A percentile compares a stretch with the other conserved stretches of the same genome.
Conservation (phyloP, 257 asterid species). For the Datura wrightii region DNA sequence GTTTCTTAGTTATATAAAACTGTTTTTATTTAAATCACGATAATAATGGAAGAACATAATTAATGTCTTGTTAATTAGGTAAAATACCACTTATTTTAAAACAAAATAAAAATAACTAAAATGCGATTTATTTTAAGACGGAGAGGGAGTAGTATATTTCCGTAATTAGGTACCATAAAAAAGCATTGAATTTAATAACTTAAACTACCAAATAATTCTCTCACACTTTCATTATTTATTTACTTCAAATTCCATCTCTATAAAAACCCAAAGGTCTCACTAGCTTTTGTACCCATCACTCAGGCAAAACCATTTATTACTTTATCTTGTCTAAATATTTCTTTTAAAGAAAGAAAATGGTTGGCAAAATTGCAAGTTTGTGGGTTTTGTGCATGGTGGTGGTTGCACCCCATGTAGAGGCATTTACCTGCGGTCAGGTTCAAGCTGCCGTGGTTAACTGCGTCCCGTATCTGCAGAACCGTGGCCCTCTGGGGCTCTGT, state of each 20-base stretch:
- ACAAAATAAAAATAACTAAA: too few relatives aligned
- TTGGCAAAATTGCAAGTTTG: not conserved
- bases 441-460: not conserved
- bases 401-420: conserved; percentile 35
- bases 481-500: conserved; percentile 13
- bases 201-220: not conserved
- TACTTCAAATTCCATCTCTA: not conserved
- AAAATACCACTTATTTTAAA: too few relatives aligned
- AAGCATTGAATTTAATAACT: not conserved
- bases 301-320: not conserved
- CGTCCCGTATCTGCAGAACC: conserved; percentile 29
- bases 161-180: not conserved
- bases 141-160: not conserved
- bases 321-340: too few relatives aligned
- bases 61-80: too few relatives aligned
- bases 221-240: not conserved
- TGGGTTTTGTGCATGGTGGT: conserved; percentile 25
- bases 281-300: not conserved
- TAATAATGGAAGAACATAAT: too few relatives aligned
- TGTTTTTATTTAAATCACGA: too few relatives aligned
- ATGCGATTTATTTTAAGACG: too few relatives aligned
- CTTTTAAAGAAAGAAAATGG: not conserved
- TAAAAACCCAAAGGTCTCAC: not conserved
- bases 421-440: conserved; percentile 29
- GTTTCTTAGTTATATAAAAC: too few relatives aligned